A percentile compares a stretch with the other conserved stretches of the same genome.
Evolutionary conservation across 1,284 basidiomycete species (phyloP).

Genomic region (Tilletia indica): DNA sequence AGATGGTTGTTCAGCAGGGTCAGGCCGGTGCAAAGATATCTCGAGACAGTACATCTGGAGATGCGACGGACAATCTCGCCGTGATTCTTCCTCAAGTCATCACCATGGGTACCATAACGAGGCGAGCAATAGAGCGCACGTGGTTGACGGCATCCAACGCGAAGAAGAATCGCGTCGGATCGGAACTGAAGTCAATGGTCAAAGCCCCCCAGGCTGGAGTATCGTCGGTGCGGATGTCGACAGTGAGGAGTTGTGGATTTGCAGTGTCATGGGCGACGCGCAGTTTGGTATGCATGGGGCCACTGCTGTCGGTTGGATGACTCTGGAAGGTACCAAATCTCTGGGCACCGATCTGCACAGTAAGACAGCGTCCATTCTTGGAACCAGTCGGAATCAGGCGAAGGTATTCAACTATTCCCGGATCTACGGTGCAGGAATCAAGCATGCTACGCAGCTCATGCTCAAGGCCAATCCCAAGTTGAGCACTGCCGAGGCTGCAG

Average conservation of each 20-base stretch:
- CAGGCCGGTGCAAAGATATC: slow-evolving; percentile 61
- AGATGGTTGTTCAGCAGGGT: slow-evolving; percentile 86
- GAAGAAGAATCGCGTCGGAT: slow-evolving; percentile 93
- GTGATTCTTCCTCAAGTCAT: slow-evolving; percentile 94
- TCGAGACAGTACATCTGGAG: slow-evolving; percentile 21
- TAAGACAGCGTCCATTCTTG: slow-evolving; percentile 89
- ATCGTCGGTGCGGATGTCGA: slow-evolving; percentile 98
- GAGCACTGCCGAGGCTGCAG: slow-evolving; percentile 73
- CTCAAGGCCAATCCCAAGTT: slow-evolving; percentile 82
- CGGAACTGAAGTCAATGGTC: slow-evolving; percentile 96
- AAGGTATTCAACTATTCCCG: slow-evolving; percentile 99
- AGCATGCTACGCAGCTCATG: slow-evolving; percentile 84
- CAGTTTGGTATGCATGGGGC: slow-evolving; percentile 97
- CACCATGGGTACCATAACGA: slow-evolving; percentile 97
- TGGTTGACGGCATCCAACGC: slow-evolving; percentile 99
- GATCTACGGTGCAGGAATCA: slow-evolving; percentile 96
- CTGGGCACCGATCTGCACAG: slow-evolving; percentile 95
- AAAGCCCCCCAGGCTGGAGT: slow-evolving; percentile 83
- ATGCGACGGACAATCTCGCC: slow-evolving; percentile 58
- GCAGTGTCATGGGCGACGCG: slow-evolving; percentile 96
- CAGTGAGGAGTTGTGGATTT: slow-evolving; percentile 98
- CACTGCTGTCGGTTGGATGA: slow-evolving; percentile 99
- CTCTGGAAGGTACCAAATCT: slow-evolving; percentile 94
- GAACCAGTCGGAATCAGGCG: slow-evolving; percentile 89
- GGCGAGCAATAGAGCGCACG: slow-evolving; percentile 94